These are phyloP conservation scores for Ustilago shanxiensis DNA, from an alignment of 1,284 basidiomycete genomes.

Conservation along the genomic window DNA sequence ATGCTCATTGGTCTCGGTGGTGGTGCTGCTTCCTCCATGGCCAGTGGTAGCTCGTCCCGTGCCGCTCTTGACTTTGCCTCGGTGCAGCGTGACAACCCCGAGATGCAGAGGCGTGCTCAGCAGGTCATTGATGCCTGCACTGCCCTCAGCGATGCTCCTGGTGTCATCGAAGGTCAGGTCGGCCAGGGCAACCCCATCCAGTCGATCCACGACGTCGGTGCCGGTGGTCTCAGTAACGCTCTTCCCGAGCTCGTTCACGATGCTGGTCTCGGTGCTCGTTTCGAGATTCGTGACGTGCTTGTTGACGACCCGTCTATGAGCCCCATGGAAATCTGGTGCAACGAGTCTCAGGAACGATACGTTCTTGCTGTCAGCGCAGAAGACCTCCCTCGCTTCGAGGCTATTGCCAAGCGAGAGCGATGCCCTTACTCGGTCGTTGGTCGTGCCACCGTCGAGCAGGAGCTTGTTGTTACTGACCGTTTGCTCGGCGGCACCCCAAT, in stretches of 20 bases:
- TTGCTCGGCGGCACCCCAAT: slow-evolving; percentile 85
- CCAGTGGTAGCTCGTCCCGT: slow-evolving; percentile 76
- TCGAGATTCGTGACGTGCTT: slow-evolving; percentile 93
- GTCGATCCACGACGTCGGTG: slow-evolving; percentile 98
- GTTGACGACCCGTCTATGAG: slow-evolving; percentile 94
- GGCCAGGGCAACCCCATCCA: slow-evolving; percentile 79
- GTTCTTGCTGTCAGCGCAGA: slow-evolving; percentile 77
- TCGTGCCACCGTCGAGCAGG: slow-evolving; percentile 79
- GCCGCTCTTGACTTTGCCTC: slow-evolving; percentile 96
- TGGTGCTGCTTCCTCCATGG: slow-evolving; percentile 92
- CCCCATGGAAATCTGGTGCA: slow-evolving; percentile 99
- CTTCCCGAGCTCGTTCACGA: slow-evolving; percentile 97
- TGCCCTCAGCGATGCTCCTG: slow-evolving; percentile 51
- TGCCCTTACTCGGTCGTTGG: slow-evolving; percentile 95
- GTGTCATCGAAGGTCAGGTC: slow-evolving; percentile 37
- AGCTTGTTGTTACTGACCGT: slow-evolving; percentile 89
- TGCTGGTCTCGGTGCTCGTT: slow-evolving; percentile 86
- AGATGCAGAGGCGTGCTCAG: slow-evolving; percentile 97
- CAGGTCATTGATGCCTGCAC: slow-evolving; percentile 88
- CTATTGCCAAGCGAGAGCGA: slow-evolving; percentile 86
- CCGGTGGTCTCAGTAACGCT: slow-evolving; percentile 95
- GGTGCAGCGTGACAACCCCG: slow-evolving; percentile 96
- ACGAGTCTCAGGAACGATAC: slow-evolving; percentile 98
- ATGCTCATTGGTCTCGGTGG: slow-evolving; percentile 97
- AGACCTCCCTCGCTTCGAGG: slow-evolving; percentile 75